Conservation (phyloP, 768 basidiomycete genomes). For the Gelatoporia subvermispora region DNA sequence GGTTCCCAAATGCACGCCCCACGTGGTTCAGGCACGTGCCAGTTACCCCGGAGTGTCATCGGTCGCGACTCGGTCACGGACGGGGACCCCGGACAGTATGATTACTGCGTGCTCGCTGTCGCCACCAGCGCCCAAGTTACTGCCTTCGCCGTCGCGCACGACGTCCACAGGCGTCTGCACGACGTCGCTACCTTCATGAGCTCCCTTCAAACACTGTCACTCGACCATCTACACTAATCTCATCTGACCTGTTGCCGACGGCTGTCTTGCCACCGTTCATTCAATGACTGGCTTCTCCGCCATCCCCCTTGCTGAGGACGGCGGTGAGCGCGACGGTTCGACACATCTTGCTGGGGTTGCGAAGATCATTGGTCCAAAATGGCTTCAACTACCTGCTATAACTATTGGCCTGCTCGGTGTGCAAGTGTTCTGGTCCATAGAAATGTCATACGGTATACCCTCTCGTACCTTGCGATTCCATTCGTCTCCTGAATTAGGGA, state of each 20-base stretch:
- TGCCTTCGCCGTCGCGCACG: too few relatives aligned
- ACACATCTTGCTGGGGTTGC: slow-evolving; percentile 48
- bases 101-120: too few relatives aligned
- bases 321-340: slow-evolving; percentile 29
- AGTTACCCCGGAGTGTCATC: slow-evolving; percentile 1
- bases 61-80: background rate
- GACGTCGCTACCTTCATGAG: too few relatives aligned
- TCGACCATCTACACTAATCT: too few relatives aligned
- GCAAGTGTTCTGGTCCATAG: slow-evolving; percentile 89
- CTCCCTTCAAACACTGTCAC: too few relatives aligned
- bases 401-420: slow-evolving; percentile 81
- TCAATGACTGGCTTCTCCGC: slow-evolving; percentile 49
- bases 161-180: too few relatives aligned
- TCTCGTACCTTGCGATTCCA: background rate
- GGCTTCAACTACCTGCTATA: slow-evolving; percentile 61
- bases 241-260: background rate
- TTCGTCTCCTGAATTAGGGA: background rate
- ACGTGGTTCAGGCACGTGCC: background rate
- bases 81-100: too few relatives aligned
- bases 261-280: background rate
- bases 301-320: slow-evolving; percentile 41
- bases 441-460: slow-evolving; percentile 78
- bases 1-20: too few relatives aligned
- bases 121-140: too few relatives aligned
- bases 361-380: slow-evolving; percentile 60